Base-by-base conservation (phyloP, 2,329 filamentous ascomycete genomes). In the Colletotrichum sp. region DNA sequence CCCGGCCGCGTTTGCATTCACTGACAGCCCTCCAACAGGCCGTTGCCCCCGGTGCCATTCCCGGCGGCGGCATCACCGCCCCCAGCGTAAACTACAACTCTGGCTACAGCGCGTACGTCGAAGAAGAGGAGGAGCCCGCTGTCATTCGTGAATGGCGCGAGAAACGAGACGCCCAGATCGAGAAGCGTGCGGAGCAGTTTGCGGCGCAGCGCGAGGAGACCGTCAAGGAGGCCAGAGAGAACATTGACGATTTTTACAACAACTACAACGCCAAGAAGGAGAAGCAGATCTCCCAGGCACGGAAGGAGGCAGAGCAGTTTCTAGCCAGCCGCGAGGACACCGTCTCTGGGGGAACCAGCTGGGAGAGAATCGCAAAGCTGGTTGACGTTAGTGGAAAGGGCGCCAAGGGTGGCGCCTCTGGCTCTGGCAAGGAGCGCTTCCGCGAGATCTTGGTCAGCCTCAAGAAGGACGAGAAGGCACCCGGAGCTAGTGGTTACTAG, bases 211-310 rank as follows among this genome's bases (percentile, higher is more conserved):
- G 97, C 84, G 91, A 92, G 78, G 93, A 96, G 84, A 98, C 96
- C 3, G 88, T 98, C 83, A 93, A 95, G 84, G 95, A 97, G 80
- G 97, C 97, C 13, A 95, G 96, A 83, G 91, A 96, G 84, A 97
- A 98, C 85, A 98, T 99, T 78, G 97, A 99, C 84, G 97, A 98
- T 84, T 99, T 98, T 87, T 99, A 99, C 89, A 96, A 98, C 83
- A 98, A 98, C 87, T 99, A 99, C 90, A 98, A 98, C 89, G 93
- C 94, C 85, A 98, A 98, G 88, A 96, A 97, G 85, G 97, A 99
- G 85, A 98, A 98, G 91, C 92, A 91, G 75, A 94, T 98, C 79
- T 90, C 94, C 27, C 95, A 98, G 88, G 97, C 96, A 72, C 92
- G 94, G 81, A 94, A 94, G 84, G 97, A 99, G 80, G 97, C 96